These are phyloP conservation scores for thale cress (Arabidopsis thaliana) DNA, from an alignment of 345 rosid genomes.

Conservation along the genomic window TAIR10.1 NC_003076.8:25452001-25452500, in stretches of 20 bases:
- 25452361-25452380: slow-evolving; percentile 91
- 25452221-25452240: neutral
- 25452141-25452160: neutral
- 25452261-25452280: neutral
- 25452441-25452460: slow-evolving; percentile 96
- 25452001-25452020: slow-evolving; percentile 49
- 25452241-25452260: slow-evolving; percentile 8
- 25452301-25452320: slow-evolving; percentile 99
- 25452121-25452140: slow-evolving; percentile 88
- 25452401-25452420: slow-evolving; percentile 96
- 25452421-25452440: slow-evolving; percentile 99
- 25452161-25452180: neutral
- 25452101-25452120: slow-evolving; percentile 83
- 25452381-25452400: slow-evolving; percentile 93
- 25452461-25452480: slow-evolving; percentile 89
- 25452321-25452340: slow-evolving; percentile 95
- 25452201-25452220: neutral
- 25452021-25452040: slow-evolving; percentile 35
- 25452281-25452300: slow-evolving; percentile 64
- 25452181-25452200: slow-evolving; percentile 12
- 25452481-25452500: slow-evolving; percentile 93
- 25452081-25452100: slow-evolving; percentile 65
- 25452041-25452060: slow-evolving; percentile 50
- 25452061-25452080: slow-evolving; percentile 70
- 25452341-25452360: slow-evolving; percentile 95